Evolutionary conservation across 768 basidiomycete genomes (phyloP).

Genomic region (Botryobasidium botryosum): DNA sequence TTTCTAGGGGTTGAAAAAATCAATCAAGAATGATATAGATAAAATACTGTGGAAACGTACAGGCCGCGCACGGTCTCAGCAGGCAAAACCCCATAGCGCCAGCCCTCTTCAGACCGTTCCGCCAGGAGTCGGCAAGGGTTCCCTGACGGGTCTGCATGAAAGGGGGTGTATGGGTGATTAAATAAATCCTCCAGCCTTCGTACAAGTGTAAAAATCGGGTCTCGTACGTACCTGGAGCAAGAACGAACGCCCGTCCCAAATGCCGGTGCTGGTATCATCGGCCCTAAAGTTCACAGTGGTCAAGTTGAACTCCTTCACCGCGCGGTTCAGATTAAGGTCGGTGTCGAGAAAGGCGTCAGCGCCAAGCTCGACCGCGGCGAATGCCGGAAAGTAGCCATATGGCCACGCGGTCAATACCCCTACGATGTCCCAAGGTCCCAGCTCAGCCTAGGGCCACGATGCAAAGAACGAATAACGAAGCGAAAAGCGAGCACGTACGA

Average conservation of each 20-base stretch:
- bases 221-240: background rate
- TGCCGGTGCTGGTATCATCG: background rate
- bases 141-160: background rate
- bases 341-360: background rate
- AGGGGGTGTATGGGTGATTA: too few species aligned
- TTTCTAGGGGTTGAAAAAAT: too few species aligned
- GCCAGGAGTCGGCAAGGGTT: background rate
- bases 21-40: too few species aligned
- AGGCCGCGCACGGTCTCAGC: background rate
- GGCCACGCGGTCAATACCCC: too few species aligned
- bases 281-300: background rate
- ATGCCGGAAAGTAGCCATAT: too few species aligned
- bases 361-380: background rate
- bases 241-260: background rate
- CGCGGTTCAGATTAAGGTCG: background rate
- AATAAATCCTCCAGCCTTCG: background rate
- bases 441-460: too few species aligned
- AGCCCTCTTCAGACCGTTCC: background rate
- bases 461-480: too few species aligned
- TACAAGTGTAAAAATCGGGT: background rate
- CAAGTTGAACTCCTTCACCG: background rate
- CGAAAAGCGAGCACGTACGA: background rate
- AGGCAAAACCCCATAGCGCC: background rate
- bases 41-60: background rate
- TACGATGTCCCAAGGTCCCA: too few species aligned